Evolutionary conservation across 345 rosid genomes (phyloP), one percentile per base, ranked within the genome.

Genomic region (Bruguiera parviflora): DNA sequence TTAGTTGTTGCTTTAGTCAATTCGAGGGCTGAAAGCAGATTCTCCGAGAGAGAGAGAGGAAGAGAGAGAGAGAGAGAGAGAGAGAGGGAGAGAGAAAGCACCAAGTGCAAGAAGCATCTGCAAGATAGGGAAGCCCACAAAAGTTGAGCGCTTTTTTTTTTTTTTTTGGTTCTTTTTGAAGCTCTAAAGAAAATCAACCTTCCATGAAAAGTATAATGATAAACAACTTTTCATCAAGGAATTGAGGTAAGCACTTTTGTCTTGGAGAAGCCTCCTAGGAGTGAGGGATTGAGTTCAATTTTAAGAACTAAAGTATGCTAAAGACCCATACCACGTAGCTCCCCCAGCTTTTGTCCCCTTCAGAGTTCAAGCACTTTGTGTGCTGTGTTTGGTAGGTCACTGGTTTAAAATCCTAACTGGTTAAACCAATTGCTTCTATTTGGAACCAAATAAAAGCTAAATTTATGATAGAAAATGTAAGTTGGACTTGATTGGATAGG

Each of bases 251-350:
- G 69, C 77, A 70, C 87, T 86, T 86, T 86, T 84, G 88, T 84
- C 85, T 70, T 63, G 70, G 39, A 70, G 79, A 86, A 86, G 88
- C 71, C 79, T 82, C 84, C 83, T 75, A 51, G 81, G 81, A 77
- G 73, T 77, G 66, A 73, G 85, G 76, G 74, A 73, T 75, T 78
- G 59, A 20, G 64, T 61, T 67, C 62, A 19, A 71, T 64, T 63
- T 63, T 22, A 59, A 69, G 61, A 71, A 69, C 80, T 77, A 71
- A 67, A 76, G 66, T 74, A 66, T 69, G 72, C 60, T 70, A 4
- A 53, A 79, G 64, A 49, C 73, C 65, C 60, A 61, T 75, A 65
- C 66, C 79, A 20, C 27, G 25, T 20, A 53, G 27, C 49, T 4
- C 15, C 16, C 47, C 16, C 47, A 79, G 75, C 83, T 73, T 81